Evolutionary conservation across 164 flowering plant species (phyloP).

Genomic region (Malania oleifera): DNA sequence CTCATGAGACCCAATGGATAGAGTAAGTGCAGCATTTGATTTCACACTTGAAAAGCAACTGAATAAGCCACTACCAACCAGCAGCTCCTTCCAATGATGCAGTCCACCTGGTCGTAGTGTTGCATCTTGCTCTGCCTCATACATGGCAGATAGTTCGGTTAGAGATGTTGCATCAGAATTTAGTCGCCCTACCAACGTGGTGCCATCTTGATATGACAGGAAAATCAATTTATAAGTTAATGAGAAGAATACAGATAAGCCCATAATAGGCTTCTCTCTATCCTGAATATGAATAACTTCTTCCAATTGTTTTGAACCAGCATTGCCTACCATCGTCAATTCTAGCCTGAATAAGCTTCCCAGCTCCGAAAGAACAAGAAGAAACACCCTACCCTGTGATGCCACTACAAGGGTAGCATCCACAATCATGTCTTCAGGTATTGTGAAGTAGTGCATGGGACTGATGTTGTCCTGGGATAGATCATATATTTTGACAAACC

Average conservation of each 20-base stretch:
- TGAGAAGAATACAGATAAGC: conserved; percentile 76
- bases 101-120: conserved; percentile 69
- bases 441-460: conserved; percentile 85
- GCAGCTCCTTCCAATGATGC: conserved; percentile 91
- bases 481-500: conserved; percentile 91
- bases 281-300: conserved; percentile 56
- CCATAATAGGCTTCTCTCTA: conserved; percentile 47
- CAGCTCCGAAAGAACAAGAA: conserved; percentile 76
- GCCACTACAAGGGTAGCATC: conserved; percentile 81
- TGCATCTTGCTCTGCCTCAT: conserved; percentile 76
- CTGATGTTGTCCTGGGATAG: conserved; percentile 91
- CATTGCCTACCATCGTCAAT: conserved; percentile 60
- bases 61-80: conserved; percentile 74
- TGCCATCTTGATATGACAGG: conserved; percentile 85
- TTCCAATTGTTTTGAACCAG: conserved; percentile 62
- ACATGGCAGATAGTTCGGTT: conserved; percentile 61
- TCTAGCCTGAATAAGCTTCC: conserved; percentile 78
- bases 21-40: conserved; percentile 58
- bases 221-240: conserved; percentile 64
- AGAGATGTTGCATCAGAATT: conserved; percentile 59
- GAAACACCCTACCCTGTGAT: conserved; percentile 62
- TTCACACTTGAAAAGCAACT: conserved; percentile 79
- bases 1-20: conserved; percentile 58
- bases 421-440: conserved; percentile 75
- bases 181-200: conserved; percentile 63